Evolutionary conservation across 768 basidiomycete genomes (phyloP).

Genomic region (Mycena kentingensis): DNA sequence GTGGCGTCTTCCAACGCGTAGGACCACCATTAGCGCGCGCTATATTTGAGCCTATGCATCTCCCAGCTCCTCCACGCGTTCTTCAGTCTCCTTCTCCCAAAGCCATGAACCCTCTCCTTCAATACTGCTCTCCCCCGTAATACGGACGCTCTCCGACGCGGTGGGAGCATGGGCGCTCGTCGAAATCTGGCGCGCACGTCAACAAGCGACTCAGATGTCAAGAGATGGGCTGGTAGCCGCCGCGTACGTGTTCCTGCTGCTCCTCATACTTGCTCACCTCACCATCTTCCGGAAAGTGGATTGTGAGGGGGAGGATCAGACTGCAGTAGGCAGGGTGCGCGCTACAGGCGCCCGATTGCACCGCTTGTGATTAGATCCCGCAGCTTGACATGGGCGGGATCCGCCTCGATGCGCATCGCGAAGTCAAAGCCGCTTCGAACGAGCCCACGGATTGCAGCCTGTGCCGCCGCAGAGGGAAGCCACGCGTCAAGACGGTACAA

Average conservation of each 20-base stretch:
- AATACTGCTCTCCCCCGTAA: no score
- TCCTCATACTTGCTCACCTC: not conserved
- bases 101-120: slow-evolving; percentile 44
- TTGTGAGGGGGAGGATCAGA: no score
- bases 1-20: slow-evolving; percentile 86
- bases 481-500: no score
- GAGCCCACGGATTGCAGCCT: no score
- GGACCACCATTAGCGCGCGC: slow-evolving; percentile 26
- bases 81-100: slow-evolving; percentile 71
- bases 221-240: slow-evolving; percentile 66
- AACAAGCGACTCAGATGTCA: slow-evolving; percentile 45
- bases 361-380: no score
- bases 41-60: slow-evolving; percentile 10
- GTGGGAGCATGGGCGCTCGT: slow-evolving; percentile 69
- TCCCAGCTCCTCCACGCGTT: slow-evolving; percentile 65
- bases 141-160: slow-evolving; percentile 75
- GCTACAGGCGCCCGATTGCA: no score
- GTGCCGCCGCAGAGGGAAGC: no score
- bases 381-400: no score
- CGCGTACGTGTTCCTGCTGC: slow-evolving; percentile 50
- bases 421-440: no score
- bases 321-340: no score
- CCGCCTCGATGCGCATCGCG: no score
- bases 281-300: no score
- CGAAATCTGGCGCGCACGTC: slow-evolving; percentile 66